Percentiles rank a stretch among this genome's conserved stretches.
Evolutionary conservation across 306 rosid species (phyloP).

Genomic region (Sophora flavescens): DNA sequence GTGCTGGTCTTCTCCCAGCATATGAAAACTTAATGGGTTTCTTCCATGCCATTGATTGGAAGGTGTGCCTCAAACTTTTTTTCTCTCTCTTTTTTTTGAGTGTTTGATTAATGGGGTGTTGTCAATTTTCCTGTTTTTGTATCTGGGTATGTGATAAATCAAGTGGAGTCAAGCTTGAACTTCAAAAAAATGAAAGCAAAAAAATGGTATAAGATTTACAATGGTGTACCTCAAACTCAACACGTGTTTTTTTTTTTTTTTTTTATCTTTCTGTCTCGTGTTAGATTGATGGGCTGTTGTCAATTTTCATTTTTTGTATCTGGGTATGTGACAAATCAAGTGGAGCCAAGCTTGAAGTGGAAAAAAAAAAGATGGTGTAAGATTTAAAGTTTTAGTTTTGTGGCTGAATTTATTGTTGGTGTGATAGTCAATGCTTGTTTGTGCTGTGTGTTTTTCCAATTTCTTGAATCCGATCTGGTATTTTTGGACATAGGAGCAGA

Average conservation of each 20-base stretch:
- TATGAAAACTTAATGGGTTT: constrained; percentile 80
- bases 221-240: constrained; percentile 45
- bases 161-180: not conserved
- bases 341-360: not conserved
- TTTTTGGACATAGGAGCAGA: not conserved
- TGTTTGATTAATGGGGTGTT: constrained; percentile 5
- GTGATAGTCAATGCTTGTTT: constrained; percentile 22
- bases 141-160: not conserved
- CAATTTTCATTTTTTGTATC: not conserved
- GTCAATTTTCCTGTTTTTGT: not conserved
- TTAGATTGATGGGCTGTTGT: constrained; percentile 12
- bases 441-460: not conserved
- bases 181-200: not conserved
- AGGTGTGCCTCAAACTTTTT: constrained; percentile 49
- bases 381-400: not conserved
- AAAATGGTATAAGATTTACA: not conserved
- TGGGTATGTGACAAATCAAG: not conserved
- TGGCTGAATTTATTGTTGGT: not conserved
- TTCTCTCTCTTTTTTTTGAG: not conserved
- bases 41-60: constrained; percentile 94
- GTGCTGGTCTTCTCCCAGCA: constrained; percentile 76
- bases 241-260: not conserved
- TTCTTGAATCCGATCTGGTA: constrained; percentile 16
- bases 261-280: not conserved
- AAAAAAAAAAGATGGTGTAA: no score